A percentile compares a stretch with the other conserved stretches of the same genome.
Conservation (phyloP, 352 stramenopile genomes). For the Phytophthora meadii region DNA sequence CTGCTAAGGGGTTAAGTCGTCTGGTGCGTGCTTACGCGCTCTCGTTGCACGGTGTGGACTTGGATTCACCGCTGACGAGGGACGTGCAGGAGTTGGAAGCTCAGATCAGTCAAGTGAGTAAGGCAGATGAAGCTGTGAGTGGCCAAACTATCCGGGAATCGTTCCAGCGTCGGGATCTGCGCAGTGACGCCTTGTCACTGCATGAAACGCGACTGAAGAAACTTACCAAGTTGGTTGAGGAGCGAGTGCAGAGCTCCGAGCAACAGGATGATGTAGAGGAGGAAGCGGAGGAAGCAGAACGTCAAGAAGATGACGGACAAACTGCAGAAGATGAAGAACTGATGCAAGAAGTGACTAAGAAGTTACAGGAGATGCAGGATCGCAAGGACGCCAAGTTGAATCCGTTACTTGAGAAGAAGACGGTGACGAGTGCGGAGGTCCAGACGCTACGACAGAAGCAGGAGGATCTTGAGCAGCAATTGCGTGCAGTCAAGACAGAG, state of each 20-base stretch:
- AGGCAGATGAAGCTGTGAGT: conserved; percentile 61
- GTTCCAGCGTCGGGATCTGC: conserved; percentile 79
- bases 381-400: conserved; percentile 45
- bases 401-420: conserved; percentile 41
- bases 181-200: conserved; percentile 67
- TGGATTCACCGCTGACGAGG: conserved; percentile 49
- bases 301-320: conserved; percentile 18
- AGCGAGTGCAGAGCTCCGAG: conserved; percentile 47
- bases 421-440: conserved; percentile 21
- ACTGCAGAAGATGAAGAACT: conserved; percentile 36
- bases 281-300: conserved; percentile 26
- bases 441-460: conserved; percentile 47
- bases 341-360: conserved; percentile 47
- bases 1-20: conserved; percentile 57
- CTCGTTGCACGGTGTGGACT: conserved; percentile 50
- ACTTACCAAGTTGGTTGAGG: conserved; percentile 48
- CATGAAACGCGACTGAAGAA: conserved; percentile 54
- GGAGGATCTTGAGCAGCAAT: conserved; percentile 61
- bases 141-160: conserved; percentile 80
- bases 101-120: conserved; percentile 43
- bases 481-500: conserved; percentile 55
- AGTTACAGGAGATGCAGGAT: conserved; percentile 47
- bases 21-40: conserved; percentile 56
- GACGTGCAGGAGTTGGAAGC: conserved; percentile 64
- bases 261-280: conserved; percentile 33